phyloP scores from a whole-genome alignment of 1,284 basidiomycete genomes.

The Cystobasidium pallidum region DNA sequence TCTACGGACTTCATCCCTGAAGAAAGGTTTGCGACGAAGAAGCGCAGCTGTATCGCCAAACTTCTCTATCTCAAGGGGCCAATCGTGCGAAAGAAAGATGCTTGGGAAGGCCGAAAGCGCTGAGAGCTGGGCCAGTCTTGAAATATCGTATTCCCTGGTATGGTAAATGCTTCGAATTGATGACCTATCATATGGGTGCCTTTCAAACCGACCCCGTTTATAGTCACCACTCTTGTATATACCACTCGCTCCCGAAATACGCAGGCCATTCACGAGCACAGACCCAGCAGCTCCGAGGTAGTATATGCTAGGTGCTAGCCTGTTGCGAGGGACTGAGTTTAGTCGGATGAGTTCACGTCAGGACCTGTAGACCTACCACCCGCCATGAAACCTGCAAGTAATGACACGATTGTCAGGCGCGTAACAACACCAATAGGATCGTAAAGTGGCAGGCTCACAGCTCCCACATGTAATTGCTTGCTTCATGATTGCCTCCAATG shows the following conservation, averaged over 20 bases:
- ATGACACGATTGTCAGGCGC: neutral
- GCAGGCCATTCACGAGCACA: constrained; percentile 79
- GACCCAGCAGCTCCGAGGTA: constrained; percentile 92
- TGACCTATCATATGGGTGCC: constrained; percentile 67
- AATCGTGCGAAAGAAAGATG: constrained; percentile 93
- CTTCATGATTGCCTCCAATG: constrained; percentile 98
- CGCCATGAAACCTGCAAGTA: constrained; percentile 76
- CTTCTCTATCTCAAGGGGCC: constrained; percentile 85
- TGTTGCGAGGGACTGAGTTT: constrained; percentile 53
- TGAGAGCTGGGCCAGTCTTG: constrained; percentile 74
- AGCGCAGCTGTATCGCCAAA: constrained; percentile 73
- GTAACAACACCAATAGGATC: neutral
- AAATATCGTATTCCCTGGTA: constrained; percentile 80
- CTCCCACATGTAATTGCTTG: constrained; percentile 96
- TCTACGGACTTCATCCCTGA: constrained; percentile 66
- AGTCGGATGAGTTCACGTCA: neutral
- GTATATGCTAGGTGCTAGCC: constrained; percentile 94
- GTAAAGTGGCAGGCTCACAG: constrained; percentile 63
- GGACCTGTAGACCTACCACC: constrained; percentile 61
- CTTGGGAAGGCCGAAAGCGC: constrained; percentile 62
- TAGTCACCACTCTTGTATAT: constrained; percentile 89
- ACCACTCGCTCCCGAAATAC: constrained; percentile 87
- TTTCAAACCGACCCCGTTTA: constrained; percentile 70
- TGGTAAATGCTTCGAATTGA: constrained; percentile 87
- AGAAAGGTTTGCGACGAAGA: constrained; percentile 78